phyloP scores from a whole-genome alignment of 176 grass and related monocot species.

The Carex littledalei region DNA sequence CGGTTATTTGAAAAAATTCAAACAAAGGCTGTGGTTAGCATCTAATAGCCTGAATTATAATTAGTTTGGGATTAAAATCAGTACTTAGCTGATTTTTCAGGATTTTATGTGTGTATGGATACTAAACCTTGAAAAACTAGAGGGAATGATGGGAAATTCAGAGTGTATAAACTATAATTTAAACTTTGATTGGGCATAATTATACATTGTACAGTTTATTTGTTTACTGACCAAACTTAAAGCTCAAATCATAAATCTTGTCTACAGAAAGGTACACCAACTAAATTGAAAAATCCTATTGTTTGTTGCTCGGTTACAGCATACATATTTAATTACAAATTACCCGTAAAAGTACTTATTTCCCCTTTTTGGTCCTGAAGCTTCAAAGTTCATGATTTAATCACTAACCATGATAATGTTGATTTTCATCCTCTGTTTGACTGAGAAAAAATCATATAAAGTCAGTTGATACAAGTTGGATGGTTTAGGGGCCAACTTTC shows the following conservation, averaged over 20 bases:
- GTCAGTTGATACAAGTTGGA: neutral
- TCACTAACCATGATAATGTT: neutral
- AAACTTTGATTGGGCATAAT: neutral
- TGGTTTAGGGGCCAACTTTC: neutral
- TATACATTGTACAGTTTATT: neutral
- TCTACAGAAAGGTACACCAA: neutral
- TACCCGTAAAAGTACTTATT: neutral
- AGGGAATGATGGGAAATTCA: neutral
- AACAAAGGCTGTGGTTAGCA: neutral
- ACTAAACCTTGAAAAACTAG: neutral
- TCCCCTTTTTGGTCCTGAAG: neutral
- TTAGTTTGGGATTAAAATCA: neutral
- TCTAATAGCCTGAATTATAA: neutral
- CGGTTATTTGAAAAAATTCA: neutral
- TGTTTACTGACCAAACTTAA: neutral
- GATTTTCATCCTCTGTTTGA: neutral
- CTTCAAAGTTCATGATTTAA: neutral
- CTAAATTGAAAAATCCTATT: neutral
- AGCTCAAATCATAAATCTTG: neutral
- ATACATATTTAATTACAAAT: neutral
- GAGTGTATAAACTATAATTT: neutral
- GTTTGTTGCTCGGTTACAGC: neutral
- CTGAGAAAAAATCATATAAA: neutral
- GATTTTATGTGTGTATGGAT: neutral
- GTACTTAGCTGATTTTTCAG: neutral